Base-by-base conservation (phyloP, 108 stramenopile species). In the Skeletonema menzelii region DNA sequence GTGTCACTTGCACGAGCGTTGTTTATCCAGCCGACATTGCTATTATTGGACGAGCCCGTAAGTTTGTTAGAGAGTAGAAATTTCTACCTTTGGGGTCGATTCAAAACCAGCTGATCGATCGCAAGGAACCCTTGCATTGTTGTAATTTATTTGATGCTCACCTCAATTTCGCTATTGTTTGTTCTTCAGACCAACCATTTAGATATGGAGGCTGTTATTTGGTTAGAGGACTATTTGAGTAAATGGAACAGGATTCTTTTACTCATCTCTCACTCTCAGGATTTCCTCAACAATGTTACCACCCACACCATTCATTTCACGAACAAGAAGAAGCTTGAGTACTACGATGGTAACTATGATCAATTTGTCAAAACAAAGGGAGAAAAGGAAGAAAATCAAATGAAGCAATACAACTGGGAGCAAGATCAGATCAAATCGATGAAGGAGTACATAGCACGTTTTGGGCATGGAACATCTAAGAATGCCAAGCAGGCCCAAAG, bases 301-400 rank as follows among this genome's bases (percentile, higher is more conserved):
- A 97, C 99, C 22, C 95, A 99, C 77, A 98, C 97, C 73, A 85
- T 99, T 26, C 96, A 98, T 72, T 88, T 99, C 35, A 88, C 91
- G 60, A 85, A 85, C 65, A 70, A 86, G 46, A 76, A 80, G 11
- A 89, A 89, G 63, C 83, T 99, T 2, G 79, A 82, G 27, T 96
- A 96, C 72, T 99, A 99, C 85, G 89, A 91, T 71, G 99, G 99
- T 28, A 98, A 97, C 67, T 99, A 98, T 83, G 97, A 97, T 73
- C 89, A 91, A 70, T 99, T 97, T 77, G 84, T 97, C 77, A 98
- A 97, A 72, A 96, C 95, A 56, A 94, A 96, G 67, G 35, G 61
- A 13, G 96, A 96, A 80, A 88, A 96, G 79, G 89, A 91, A 72
- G 94, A 93, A 49, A 97, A 98, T 83, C 95, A 96, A 85, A 82